Conservation (phyloP, 2,329 filamentous ascomycete species). For the Aureobasidium pullulans region DNA sequence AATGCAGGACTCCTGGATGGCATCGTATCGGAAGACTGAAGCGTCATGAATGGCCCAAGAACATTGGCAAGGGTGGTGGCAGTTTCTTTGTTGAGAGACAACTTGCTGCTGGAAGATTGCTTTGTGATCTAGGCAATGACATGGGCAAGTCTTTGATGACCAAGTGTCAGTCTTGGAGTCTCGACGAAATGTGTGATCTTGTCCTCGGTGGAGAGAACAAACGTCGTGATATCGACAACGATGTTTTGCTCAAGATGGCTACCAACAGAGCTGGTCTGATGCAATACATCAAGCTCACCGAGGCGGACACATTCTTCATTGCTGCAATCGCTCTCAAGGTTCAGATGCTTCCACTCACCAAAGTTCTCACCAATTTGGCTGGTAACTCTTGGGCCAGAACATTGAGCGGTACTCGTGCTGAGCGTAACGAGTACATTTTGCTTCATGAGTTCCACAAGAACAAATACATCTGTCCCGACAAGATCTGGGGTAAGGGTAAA, state of each 20-base stretch:
- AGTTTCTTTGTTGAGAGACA: slow-evolving; percentile 92
- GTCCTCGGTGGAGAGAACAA: slow-evolving; percentile 68
- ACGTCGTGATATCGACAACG: slow-evolving; percentile 81
- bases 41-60: slow-evolving; percentile 76
- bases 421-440: slow-evolving; percentile 98
- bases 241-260: slow-evolving; percentile 73
- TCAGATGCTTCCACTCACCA: slow-evolving; percentile 88
- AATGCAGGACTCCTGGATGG: slow-evolving; percentile 91
- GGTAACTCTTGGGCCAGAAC: slow-evolving; percentile 98
- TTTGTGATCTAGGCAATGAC: slow-evolving; percentile 93
- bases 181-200: slow-evolving; percentile 94
- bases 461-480: slow-evolving; percentile 97
- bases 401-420: slow-evolving; percentile 87
- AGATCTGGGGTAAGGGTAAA: slow-evolving; percentile 72
- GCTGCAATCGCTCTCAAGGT: slow-evolving; percentile 81
- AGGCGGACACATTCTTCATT: slow-evolving; percentile 93
- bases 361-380: slow-evolving; percentile 90
- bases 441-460: slow-evolving; percentile 93
- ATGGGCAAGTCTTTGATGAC: slow-evolving; percentile 95
- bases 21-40: slow-evolving; percentile 84
- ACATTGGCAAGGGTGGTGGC: slow-evolving; percentile 75
- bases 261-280: slow-evolving; percentile 75
- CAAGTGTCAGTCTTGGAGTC: slow-evolving; percentile 95
- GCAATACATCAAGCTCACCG: slow-evolving; percentile 89
- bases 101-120: slow-evolving; percentile 75